Conservation (phyloP, 768 basidiomycete species). For the Rickenella mellea region DNA sequence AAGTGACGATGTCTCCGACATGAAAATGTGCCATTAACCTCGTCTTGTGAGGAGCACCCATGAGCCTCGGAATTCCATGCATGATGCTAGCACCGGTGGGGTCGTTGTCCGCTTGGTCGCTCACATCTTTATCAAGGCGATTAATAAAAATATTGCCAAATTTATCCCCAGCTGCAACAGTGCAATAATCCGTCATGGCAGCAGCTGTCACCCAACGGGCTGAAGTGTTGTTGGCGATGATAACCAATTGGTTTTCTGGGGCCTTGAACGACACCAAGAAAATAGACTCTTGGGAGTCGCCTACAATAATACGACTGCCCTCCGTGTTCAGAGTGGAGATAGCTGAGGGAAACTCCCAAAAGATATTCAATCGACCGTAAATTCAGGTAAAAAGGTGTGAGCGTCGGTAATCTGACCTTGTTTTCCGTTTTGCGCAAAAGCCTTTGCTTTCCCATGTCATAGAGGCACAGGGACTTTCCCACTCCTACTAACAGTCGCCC, state of each 20-base stretch:
- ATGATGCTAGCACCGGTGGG: constrained; percentile 94
- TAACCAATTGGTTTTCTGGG: constrained; percentile 83
- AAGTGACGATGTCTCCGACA: constrained; percentile 84
- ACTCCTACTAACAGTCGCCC: constrained; percentile 87
- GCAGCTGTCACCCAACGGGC: constrained; percentile 86
- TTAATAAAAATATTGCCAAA: constrained; percentile 97
- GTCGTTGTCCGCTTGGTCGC: constrained; percentile 92
- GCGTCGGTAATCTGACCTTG: constrained; percentile 49
- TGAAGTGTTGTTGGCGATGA: constrained; percentile 91
- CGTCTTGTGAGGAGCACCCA: constrained; percentile 97
- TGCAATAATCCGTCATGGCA: constrained; percentile 95
- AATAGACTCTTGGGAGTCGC: constrained; percentile 96
- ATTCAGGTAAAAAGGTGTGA: background rate
- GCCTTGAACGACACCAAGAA: constrained; percentile 89
- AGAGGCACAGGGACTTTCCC: constrained; percentile 85
- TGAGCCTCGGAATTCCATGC: constrained; percentile 87
- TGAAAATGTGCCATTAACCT: constrained; percentile 85
- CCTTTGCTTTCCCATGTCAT: constrained; percentile 98
- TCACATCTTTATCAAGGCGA: constrained; percentile 74
- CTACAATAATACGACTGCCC: constrained; percentile 90
- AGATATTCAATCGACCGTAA: background rate
- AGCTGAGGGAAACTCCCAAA: constrained; percentile 75
- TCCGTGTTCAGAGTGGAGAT: constrained; percentile 86
- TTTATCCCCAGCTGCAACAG: constrained; percentile 85
- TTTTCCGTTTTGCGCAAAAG: constrained; percentile 94